Conservation (phyloP, 2,329 filamentous ascomycete species). For the Phyllosticta citriasiana region DNA sequence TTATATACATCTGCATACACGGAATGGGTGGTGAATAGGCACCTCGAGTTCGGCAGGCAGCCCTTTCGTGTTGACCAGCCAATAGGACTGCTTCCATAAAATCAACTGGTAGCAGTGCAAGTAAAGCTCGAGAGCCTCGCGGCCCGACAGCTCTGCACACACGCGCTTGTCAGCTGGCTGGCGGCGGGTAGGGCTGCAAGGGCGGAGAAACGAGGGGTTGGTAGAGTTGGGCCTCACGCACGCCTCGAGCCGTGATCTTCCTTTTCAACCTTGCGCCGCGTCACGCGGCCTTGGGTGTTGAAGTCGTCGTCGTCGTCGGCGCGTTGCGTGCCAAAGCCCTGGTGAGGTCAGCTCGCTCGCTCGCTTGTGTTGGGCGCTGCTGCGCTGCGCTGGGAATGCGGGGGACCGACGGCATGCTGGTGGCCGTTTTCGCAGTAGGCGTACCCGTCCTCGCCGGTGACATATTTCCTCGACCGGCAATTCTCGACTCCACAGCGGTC, state of each 20-base stretch:
- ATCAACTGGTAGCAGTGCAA: constrained; percentile 78
- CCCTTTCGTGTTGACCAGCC: constrained; percentile 56
- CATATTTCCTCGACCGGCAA: constrained; percentile 56
- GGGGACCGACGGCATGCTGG: constrained; percentile 19
- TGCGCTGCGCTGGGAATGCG: background rate
- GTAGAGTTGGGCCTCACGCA: constrained; percentile 41
- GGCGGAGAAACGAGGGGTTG: constrained; percentile 12
- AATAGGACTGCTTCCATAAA: constrained; percentile 69
- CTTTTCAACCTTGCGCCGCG: constrained; percentile 35
- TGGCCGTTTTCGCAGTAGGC: constrained; percentile 75
- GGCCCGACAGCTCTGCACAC: constrained; percentile 46
- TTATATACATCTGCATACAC: background rate
- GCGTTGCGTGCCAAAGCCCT: background rate
- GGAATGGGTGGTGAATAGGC: background rate
- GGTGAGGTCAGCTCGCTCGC: background rate
- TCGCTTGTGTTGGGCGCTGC: background rate
- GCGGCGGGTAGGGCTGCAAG: background rate
- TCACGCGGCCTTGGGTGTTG: background rate
- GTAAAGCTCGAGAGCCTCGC: constrained; percentile 65
- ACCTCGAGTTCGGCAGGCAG: constrained; percentile 67
- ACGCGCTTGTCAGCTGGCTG: constrained; percentile 37
- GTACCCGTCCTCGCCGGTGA: constrained; percentile 65
- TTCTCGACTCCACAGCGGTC: constrained; percentile 45
- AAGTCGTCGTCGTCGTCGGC: constrained; percentile 4
- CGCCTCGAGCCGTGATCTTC: constrained; percentile 46